Evolutionary conservation across 1,284 basidiomycete species (phyloP), one percentile per base, ranked within the genome.

Genomic region (Gymnopus androsaceus): DNA sequence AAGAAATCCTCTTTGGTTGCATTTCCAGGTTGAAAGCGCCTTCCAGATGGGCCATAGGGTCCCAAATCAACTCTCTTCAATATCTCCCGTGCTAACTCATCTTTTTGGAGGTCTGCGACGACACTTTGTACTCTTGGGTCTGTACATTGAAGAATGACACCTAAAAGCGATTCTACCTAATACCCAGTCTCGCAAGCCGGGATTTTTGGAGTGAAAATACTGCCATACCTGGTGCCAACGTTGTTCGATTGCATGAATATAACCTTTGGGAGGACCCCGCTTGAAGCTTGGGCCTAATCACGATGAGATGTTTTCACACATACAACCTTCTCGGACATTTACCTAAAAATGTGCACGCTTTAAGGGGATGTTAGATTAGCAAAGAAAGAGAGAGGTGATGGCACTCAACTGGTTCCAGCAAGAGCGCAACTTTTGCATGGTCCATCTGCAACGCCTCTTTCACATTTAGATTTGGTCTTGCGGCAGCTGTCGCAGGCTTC

Each of bases 211-310:
- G n/a, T n/a, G n/a, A n/a, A n/a, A n/a, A n/a, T n/a, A n/a, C n/a
- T n/a, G n/a, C n/a, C n/a, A n/a, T n/a, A n/a, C n/a, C 67, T 93
- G 89, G 65, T 94, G 92, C 82, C 92, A 89, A 63, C 92, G 74
- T 57, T 91, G 89, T 71, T 94, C 92, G 58, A 94, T 92, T 34
- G 92, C 92, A 67, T 92, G 89, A 54, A 94, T 93, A 67, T 94
- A 94, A 21, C 92, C 92, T 68, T 92, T 92, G 4, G 92, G 91
- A 12, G 92, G 91, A n/a, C 89, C 88, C 17, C 89, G 83, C 66
- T 93, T 92, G 69, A 88, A 88, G 64, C 84, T 90, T 0, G 89
- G 88, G 40, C 90, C 88, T 90, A 46, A 37, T 33, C 46, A 17
- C 9, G 5, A 25, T 57, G 21, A 51, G 34, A 15, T 4, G 19